Evolutionary conservation across 345 rosid genomes (phyloP).

Genomic region (Eucalyptus erythrocorys): DNA sequence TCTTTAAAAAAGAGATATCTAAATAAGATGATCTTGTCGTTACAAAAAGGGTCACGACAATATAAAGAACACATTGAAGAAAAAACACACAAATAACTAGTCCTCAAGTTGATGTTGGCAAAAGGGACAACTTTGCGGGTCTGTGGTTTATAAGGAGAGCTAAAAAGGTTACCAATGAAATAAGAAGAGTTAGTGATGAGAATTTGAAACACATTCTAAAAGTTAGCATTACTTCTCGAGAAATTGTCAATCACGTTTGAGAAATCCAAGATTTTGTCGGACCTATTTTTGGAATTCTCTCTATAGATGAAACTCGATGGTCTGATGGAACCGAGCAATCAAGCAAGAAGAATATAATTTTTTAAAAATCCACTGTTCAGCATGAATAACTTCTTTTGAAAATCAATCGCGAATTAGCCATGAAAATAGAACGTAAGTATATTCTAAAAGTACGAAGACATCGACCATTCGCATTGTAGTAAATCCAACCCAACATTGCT

Average conservation of each 20-base stretch:
- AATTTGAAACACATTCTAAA: neutral
- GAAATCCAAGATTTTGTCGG: fast-evolving
- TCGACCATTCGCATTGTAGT: neutral
- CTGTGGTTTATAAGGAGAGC: neutral
- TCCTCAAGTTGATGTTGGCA: neutral
- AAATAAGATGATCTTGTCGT: neutral
- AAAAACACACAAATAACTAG: neutral
- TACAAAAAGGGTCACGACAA: neutral
- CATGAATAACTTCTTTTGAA: neutral
- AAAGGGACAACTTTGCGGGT: neutral
- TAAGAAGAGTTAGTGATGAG: neutral
- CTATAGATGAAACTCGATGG: neutral
- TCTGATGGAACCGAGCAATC: fast-evolving
- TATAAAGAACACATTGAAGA: neutral
- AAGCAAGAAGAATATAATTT: neutral
- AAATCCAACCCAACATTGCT: neutral
- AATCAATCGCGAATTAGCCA: neutral
- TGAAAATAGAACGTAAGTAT: neutral
- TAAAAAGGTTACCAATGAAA: neutral
- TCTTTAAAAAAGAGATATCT: neutral
- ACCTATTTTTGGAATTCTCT: neutral
- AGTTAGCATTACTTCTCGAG: neutral
- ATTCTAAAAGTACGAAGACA: neutral
- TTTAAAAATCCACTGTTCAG: fast-evolving
- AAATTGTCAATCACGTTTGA: neutral